These are phyloP conservation scores for Berberis thunbergii DNA, from an alignment of 164 flowering plant species.

Conservation along the genomic window DNA sequence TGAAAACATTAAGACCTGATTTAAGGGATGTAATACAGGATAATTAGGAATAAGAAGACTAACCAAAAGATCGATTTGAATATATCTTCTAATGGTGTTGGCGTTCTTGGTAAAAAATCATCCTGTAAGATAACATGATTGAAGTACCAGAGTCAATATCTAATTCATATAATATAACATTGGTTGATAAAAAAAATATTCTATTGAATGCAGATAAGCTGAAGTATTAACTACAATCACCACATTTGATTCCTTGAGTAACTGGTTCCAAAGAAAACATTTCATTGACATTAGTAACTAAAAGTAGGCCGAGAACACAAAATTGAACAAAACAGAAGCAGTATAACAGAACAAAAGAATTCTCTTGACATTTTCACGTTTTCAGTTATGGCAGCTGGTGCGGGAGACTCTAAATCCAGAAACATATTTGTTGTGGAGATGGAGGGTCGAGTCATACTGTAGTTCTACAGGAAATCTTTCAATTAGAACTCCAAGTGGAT, in stretches of 20 bases:
- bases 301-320: background rate
- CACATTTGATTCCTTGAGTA: no score
- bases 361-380: background rate
- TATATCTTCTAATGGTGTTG: conserved; percentile 90
- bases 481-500: no score
- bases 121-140: conserved; percentile 45
- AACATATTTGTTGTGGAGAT: no score
- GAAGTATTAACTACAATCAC: no score
- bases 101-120: conserved; percentile 90
- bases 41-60: conserved; percentile 11
- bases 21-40: background rate
- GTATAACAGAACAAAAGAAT: background rate
- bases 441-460: no score
- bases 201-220: background rate
- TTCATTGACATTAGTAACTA: background rate
- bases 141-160: background rate
- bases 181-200: background rate
- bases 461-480: no score
- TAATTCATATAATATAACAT: background rate
- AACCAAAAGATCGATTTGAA: conserved; percentile 84
- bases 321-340: background rate
- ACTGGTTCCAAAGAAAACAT: background rate
- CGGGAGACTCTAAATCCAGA: no score
- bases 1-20: background rate
- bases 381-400: no score